Evolutionary conservation across 2,329 filamentous ascomycete genomes (phyloP), one percentile per base, ranked within the genome.

Genomic region (Hymenoscyphus repandus): DNA sequence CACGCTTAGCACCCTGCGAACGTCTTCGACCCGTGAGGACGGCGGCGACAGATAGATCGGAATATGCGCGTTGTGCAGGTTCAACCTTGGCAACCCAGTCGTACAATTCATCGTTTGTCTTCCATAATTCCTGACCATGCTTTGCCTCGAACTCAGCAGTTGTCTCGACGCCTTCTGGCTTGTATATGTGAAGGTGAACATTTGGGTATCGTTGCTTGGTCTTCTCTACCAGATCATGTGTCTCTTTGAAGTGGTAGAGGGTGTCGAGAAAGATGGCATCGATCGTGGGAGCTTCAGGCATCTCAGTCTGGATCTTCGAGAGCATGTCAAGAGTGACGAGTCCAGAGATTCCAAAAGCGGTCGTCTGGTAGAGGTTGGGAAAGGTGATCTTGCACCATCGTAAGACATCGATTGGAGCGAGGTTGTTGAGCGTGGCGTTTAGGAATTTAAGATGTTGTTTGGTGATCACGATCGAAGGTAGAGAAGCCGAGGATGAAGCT

Each of bases 71-170:
- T 72, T 96, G 85, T 49, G 91, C 89, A 13, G 93, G 93, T 76
- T 99, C 93, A 44, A 99, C 93, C 76, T 99, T 99, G 73, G 91
- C 93, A 56, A 93, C 78, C 78, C 89, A 97, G 77, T 99, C 93
- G 72, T 99, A 99, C 64, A 92, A 80, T 65, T 96, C 88, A 45
- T 90, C 80, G 58, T 93, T 86, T 31, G 76, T 80, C 68, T 96
- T 87, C 84, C 91, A 99, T 43, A 97, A 74, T 59, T 82, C 81
- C 66, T 85, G 76, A 64, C 93, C 93, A 66, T 96, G 90, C 64
- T 82, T 85, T 55, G 79, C 74, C 68, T 90, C 86, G 65, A 99
- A 96, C 58, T 95, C 85, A 46, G 80, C 79, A 15, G 80, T 77
- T 0, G 79, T 90, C 50, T 86, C 79, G 63, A 80, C 80, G 46